Conservation (phyloP, 805 yeast genomes). For the Phaffomyces thermotolerans region DNA sequence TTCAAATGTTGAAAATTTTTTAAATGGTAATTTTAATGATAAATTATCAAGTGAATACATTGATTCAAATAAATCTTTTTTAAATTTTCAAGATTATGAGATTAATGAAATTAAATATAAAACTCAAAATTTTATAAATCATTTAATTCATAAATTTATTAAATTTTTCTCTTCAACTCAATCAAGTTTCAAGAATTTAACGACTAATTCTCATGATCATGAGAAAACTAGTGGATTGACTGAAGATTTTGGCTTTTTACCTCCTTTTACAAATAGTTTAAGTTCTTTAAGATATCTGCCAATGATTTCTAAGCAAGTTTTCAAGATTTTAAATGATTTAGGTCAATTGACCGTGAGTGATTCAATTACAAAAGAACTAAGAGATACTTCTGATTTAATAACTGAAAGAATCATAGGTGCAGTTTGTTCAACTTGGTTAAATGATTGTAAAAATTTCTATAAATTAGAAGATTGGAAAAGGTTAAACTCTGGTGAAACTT, state of each 20-base stretch:
- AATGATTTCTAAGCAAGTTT: conserved; percentile 36
- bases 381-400: conserved; percentile 29
- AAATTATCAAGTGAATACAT: conserved; percentile 25
- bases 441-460: conserved; percentile 38
- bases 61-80: conserved; percentile 30
- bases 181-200: conserved; percentile 11
- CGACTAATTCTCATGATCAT: background rate
- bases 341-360: conserved; percentile 37
- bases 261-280: conserved; percentile 57
- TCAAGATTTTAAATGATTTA: conserved; percentile 34
- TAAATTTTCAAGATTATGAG: conserved; percentile 38
- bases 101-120: conserved; percentile 31
- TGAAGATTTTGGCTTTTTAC: conserved; percentile 46
- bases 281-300: conserved; percentile 49
- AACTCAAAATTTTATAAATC: conserved; percentile 32
- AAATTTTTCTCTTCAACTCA: conserved; percentile 29
- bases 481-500: conserved; percentile 29
- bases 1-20: conserved; percentile 46
- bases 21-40: conserved; percentile 39
- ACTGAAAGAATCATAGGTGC: conserved; percentile 40
- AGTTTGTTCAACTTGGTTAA: conserved; percentile 42
- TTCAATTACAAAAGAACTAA: conserved; percentile 29
- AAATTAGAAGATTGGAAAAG: conserved; percentile 34
- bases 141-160: conserved; percentile 25
- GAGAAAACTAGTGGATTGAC: conserved; percentile 22